A percentile compares a stretch with the other conserved stretches of the same genome.
Evolutionary conservation across 352 stramenopile species (phyloP).

Genomic region (Phytophthora fragariae): DNA sequence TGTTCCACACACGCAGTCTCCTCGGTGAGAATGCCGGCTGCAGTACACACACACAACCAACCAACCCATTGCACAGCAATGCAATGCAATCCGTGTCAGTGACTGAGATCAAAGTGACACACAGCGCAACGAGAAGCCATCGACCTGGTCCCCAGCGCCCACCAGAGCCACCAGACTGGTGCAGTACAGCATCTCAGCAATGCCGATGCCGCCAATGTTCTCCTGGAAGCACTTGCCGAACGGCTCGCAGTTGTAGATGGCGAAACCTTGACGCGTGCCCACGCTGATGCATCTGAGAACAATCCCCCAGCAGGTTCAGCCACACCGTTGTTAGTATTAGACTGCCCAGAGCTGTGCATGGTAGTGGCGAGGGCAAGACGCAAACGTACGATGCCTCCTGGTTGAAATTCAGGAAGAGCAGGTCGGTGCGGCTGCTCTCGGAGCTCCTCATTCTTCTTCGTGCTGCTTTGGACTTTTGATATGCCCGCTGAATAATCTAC

Average conservation of each 20-base stretch:
- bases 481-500: background rate
- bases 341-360: background rate
- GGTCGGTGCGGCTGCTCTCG: conserved; percentile 56
- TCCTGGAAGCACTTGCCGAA: conserved; percentile 92
- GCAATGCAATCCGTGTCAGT: background rate
- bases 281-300: conserved; percentile 89
- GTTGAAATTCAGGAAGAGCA: conserved; percentile 94
- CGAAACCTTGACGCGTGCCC: conserved; percentile 86
- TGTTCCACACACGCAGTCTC: conserved; percentile 93
- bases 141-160: conserved; percentile 89
- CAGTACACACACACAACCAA: background rate
- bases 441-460: conserved; percentile 48
- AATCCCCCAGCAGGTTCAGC: background rate
- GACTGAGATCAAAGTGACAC: background rate
- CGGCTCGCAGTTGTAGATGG: conserved; percentile 93
- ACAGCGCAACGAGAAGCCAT: background rate
- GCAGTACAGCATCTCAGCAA: conserved; percentile 95
- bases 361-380: background rate
- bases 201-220: conserved; percentile 87
- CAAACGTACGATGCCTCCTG: conserved; percentile 88
- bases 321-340: background rate
- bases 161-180: conserved; percentile 93
- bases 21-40: conserved; percentile 91
- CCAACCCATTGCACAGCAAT: background rate
- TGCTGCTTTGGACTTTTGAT: background rate